Percentiles rank a stretch among this genome's conserved stretches.
These are phyloP conservation scores for Pouteria glomerata DNA, from an alignment of 148 eudicot species.

Conservation along the genomic window DNA sequence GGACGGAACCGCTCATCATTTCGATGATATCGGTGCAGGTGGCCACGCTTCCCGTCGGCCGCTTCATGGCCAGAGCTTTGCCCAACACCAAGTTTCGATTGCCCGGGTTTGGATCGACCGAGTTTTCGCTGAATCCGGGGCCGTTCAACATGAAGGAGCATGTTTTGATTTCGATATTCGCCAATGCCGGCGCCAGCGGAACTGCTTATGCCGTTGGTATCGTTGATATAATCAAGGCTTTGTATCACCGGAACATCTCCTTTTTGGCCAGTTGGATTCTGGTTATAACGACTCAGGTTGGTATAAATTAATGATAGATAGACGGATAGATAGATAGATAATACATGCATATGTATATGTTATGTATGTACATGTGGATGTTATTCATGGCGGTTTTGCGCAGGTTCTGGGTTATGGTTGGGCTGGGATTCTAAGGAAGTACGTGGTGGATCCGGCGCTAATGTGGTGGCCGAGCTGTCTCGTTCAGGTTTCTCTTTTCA, in stretches of 20 bases:
- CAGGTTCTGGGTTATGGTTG: slow-evolving; percentile 55
- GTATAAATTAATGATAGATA: no score
- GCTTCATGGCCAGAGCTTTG: slow-evolving; percentile 38
- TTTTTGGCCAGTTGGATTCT: slow-evolving; percentile 46
- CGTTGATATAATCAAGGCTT: slow-evolving; percentile 35
- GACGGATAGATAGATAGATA: background rate
- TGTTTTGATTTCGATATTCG: slow-evolving; percentile 45
- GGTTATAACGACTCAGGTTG: slow-evolving; percentile 54
- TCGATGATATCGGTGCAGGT: slow-evolving; percentile 42
- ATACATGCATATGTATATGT: background rate
- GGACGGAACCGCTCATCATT: slow-evolving; percentile 30
- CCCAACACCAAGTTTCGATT: slow-evolving; percentile 22
- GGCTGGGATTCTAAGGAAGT: slow-evolving; percentile 50
- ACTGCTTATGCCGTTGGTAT: slow-evolving; percentile 45
- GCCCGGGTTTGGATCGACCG: slow-evolving; percentile 27
- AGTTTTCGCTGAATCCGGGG: no score
- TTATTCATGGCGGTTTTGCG: background rate
- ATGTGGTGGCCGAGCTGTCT: slow-evolving; percentile 62
- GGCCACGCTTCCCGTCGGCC: slow-evolving; percentile 37
- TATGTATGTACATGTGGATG: background rate
- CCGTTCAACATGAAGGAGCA: no score
- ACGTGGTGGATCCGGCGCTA: slow-evolving; percentile 46
- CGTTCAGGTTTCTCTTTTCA: slow-evolving; percentile 51
- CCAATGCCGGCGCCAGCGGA: slow-evolving; percentile 37
- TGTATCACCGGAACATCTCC: slow-evolving; percentile 33